Evolutionary conservation across 2,329 filamentous ascomycete genomes (phyloP).

Genomic region (Fusarium multiceps): DNA sequence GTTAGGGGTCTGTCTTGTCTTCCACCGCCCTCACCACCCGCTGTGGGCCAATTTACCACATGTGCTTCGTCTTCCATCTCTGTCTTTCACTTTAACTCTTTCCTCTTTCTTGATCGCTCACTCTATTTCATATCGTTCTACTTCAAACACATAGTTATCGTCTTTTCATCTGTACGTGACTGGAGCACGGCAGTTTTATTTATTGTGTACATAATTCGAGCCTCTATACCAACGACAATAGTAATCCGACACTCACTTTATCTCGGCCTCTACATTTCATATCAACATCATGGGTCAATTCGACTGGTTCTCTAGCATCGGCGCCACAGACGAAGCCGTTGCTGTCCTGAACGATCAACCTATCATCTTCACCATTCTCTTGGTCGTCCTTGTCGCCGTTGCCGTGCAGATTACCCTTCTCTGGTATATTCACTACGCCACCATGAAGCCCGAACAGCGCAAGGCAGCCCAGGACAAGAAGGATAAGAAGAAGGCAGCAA

Average conservation of each 20-base stretch:
- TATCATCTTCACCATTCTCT: conserved; percentile 66
- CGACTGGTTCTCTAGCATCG: conserved; percentile 66
- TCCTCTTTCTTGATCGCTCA: conserved; percentile 11
- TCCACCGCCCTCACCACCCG: conserved; percentile 39
- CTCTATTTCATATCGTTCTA: conserved; percentile 5
- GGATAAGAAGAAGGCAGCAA: conserved; percentile 56
- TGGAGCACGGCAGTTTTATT: conserved; percentile 37
- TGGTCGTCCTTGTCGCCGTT: conserved; percentile 64
- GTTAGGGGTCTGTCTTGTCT: conserved; percentile 21
- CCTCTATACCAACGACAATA: background rate
- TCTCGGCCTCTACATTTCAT: background rate
- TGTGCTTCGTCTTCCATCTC: conserved; percentile 41
- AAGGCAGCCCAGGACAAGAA: conserved; percentile 62
- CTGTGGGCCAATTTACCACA: conserved; percentile 36
- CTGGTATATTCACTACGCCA: conserved; percentile 70
- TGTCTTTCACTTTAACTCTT: conserved; percentile 22
- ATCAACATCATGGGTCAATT: conserved; percentile 60
- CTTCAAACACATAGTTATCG: conserved; percentile 11
- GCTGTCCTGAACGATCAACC: conserved; percentile 71
- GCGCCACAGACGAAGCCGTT: conserved; percentile 68
- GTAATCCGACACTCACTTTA: background rate
- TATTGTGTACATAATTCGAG: conserved; percentile 17
- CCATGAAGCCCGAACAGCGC: conserved; percentile 69
- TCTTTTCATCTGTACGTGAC: conserved; percentile 41
- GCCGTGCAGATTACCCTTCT: conserved; percentile 60